These are phyloP conservation scores for Hura crepitans DNA, from an alignment of 441 rosid species.

Conservation along the genomic window DNA sequence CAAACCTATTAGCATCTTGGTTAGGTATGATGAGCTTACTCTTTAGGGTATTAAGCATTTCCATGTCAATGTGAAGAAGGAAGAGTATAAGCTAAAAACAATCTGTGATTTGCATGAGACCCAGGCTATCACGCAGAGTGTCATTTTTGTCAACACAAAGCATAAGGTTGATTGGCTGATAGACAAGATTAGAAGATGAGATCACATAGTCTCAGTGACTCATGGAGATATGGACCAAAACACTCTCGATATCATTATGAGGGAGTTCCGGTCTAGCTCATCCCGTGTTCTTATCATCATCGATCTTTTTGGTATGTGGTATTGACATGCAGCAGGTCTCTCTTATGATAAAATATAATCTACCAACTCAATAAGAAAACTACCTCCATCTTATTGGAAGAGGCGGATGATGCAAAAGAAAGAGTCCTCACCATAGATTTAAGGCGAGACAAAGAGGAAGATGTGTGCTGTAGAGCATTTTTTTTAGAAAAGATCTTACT, in stretches of 20 bases:
- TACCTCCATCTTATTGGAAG: constrained; percentile 70
- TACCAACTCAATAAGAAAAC: constrained; percentile 67
- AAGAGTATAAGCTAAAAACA: constrained; percentile 74
- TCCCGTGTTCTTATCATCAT: constrained; percentile 64
- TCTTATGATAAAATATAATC: constrained; percentile 56
- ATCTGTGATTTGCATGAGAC: constrained; percentile 71
- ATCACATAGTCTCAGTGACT: constrained; percentile 36
- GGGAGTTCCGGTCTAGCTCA: constrained; percentile 60
- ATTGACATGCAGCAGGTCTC: constrained; percentile 71
- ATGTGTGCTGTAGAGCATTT: no score
- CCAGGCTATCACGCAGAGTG: constrained; percentile 57
- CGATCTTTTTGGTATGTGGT: constrained; percentile 61
- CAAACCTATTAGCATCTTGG: constrained; percentile 61
- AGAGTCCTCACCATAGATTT: no score
- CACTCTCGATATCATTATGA: constrained; percentile 61
- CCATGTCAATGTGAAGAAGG: constrained; percentile 58
- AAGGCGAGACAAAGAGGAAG: no score
- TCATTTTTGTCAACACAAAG: constrained; percentile 61
- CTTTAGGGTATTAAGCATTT: constrained; percentile 37
- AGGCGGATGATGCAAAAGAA: constrained; percentile 63
- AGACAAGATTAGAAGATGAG: constrained; percentile 55
- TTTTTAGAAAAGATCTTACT: no score
- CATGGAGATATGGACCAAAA: constrained; percentile 62
- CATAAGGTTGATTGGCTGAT: constrained; percentile 73
- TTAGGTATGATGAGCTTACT: constrained; percentile 64